Evolutionary conservation across 371 early-diverging fungal species (phyloP).

Genomic region (Capniomyces stellatus): DNA sequence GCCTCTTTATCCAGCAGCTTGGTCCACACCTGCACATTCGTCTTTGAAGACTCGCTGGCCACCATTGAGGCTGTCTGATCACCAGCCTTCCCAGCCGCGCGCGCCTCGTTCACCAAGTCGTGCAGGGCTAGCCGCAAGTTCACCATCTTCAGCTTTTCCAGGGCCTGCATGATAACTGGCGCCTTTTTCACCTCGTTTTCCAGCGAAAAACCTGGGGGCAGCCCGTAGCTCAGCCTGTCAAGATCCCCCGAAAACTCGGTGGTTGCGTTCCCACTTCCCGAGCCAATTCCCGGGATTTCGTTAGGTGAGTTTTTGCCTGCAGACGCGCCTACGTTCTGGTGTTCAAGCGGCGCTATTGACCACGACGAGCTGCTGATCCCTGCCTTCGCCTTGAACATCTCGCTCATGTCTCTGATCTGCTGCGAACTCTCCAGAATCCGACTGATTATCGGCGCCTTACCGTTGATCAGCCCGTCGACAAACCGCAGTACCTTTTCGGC

Average conservation of each 20-base stretch:
- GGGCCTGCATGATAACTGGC: slow-evolving; percentile 18
- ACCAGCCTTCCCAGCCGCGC: neutral
- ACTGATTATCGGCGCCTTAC: neutral
- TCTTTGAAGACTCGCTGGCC: slow-evolving; percentile 1
- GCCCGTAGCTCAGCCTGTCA: slow-evolving; percentile 13
- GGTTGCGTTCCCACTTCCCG: slow-evolving; percentile 2
- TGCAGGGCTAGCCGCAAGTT: slow-evolving; percentile 16
- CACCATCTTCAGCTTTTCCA: slow-evolving; percentile 21
- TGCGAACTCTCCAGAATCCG: slow-evolving; percentile 3
- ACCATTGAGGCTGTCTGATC: too few relatives aligned
- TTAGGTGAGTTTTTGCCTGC: neutral
- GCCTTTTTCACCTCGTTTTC: slow-evolving; percentile 15
- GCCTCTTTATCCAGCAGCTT: slow-evolving; percentile 10
- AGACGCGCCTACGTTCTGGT: neutral
- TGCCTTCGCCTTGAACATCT: slow-evolving; percentile 22
- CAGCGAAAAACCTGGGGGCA: slow-evolving; percentile 24
- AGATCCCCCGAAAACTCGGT: slow-evolving; percentile 11
- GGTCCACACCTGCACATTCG: slow-evolving; percentile 12
- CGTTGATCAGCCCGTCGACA: slow-evolving; percentile 5
- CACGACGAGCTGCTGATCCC: slow-evolving; percentile 9
- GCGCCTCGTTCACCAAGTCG: slow-evolving; percentile 8
- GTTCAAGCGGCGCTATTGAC: slow-evolving; percentile 12
- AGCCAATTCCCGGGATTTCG: neutral
- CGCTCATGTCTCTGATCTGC: slow-evolving; percentile 12
- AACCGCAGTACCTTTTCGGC: slow-evolving; percentile 10